Conservation (phyloP, 1,139 yeast genomes). For the Saccharomyces hybrid region DNA sequence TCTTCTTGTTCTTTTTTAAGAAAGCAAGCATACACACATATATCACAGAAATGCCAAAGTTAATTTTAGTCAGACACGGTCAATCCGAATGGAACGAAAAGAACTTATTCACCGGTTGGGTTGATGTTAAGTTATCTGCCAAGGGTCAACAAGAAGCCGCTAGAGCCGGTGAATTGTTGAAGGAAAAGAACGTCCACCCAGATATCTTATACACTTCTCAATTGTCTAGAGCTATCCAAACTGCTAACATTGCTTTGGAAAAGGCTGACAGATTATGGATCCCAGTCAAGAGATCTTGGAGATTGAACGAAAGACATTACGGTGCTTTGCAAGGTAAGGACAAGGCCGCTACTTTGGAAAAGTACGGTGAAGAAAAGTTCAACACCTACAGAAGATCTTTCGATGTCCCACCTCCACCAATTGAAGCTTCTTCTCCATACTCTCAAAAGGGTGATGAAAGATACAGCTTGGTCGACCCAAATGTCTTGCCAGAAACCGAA, state of each 20-base stretch:
- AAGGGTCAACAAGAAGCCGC: slow-evolving; percentile 85
- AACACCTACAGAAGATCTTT: slow-evolving; percentile 97
- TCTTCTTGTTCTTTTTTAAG: background rate
- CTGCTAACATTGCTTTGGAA: slow-evolving; percentile 91
- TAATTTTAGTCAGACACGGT: slow-evolving; percentile 91
- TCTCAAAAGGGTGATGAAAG: slow-evolving; percentile 83
- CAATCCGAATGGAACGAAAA: slow-evolving; percentile 98
- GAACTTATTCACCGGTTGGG: slow-evolving; percentile 99
- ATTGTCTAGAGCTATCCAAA: slow-evolving; percentile 93
- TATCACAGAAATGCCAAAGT: slow-evolving; percentile 45
- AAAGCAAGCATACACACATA: slow-evolving; percentile 1
- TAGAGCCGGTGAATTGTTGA: slow-evolving; percentile 88
- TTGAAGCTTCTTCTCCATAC: slow-evolving; percentile 69
- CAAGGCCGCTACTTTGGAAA: slow-evolving; percentile 85
- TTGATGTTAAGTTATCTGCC: slow-evolving; percentile 80
- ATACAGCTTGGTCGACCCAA: slow-evolving; percentile 75
- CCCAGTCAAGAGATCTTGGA: slow-evolving; percentile 94
- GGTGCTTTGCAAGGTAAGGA: slow-evolving; percentile 99
- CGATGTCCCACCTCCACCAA: slow-evolving; percentile 93
- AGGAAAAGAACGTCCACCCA: slow-evolving; percentile 78
- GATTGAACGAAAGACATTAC: slow-evolving; percentile 97
- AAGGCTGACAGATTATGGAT: slow-evolving; percentile 84
- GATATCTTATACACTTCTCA: slow-evolving; percentile 88
- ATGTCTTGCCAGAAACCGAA: slow-evolving; percentile 87
- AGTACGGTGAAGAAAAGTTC: slow-evolving; percentile 89